Percentiles rank a stretch among this genome's conserved stretches.
Conservation (phyloP, 495 filamentous ascomycete genomes). For the Penicillium crystallinum region DNA sequence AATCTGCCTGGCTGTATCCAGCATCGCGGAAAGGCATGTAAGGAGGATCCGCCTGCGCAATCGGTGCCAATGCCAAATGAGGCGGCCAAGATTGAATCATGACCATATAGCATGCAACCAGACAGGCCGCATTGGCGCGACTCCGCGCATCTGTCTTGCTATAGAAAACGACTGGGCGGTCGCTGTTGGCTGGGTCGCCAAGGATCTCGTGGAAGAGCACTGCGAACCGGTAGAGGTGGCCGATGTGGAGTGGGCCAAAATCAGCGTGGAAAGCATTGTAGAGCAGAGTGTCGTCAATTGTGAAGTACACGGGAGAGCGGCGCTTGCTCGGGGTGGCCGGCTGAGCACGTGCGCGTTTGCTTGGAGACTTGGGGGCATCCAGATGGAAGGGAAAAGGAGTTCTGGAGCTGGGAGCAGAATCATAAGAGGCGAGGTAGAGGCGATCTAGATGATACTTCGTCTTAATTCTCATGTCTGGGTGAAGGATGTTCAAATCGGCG, state of each 20-base stretch:
- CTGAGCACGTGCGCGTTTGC: slow-evolving; percentile 66
- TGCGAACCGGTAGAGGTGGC: slow-evolving; percentile 93
- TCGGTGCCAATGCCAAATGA: slow-evolving; percentile 92
- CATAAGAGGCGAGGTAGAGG: slow-evolving; percentile 90
- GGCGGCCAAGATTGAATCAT: slow-evolving; percentile 97
- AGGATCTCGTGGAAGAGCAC: slow-evolving; percentile 92
- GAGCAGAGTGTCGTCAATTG: slow-evolving; percentile 82
- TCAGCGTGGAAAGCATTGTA: slow-evolving; percentile 99
- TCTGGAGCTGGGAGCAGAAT: slow-evolving; percentile 67
- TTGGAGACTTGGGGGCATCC: slow-evolving; percentile 58
- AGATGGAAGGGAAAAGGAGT: slow-evolving; percentile 83
- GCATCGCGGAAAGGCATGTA: slow-evolving; percentile 99
- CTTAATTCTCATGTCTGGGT: slow-evolving; percentile 8
- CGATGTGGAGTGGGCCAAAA: slow-evolving; percentile 95
- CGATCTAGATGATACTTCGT: slow-evolving; percentile 57
- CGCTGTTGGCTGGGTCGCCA: slow-evolving; percentile 77
- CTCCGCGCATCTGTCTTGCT: slow-evolving; percentile 87
- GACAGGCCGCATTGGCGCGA: slow-evolving; percentile 94
- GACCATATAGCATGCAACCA: slow-evolving; percentile 97
- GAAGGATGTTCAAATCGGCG: background rate
- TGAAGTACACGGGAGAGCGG: slow-evolving; percentile 82
- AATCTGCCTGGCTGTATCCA: slow-evolving; percentile 97
- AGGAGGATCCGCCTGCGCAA: slow-evolving; percentile 91
- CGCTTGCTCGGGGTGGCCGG: slow-evolving; percentile 50
- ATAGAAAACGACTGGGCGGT: slow-evolving; percentile 87